A percentile compares a stretch with the other conserved stretches of the same genome.
Evolutionary conservation across 208 protist genomes (phyloP).

Genomic region (Leishmania martiniquensis): DNA sequence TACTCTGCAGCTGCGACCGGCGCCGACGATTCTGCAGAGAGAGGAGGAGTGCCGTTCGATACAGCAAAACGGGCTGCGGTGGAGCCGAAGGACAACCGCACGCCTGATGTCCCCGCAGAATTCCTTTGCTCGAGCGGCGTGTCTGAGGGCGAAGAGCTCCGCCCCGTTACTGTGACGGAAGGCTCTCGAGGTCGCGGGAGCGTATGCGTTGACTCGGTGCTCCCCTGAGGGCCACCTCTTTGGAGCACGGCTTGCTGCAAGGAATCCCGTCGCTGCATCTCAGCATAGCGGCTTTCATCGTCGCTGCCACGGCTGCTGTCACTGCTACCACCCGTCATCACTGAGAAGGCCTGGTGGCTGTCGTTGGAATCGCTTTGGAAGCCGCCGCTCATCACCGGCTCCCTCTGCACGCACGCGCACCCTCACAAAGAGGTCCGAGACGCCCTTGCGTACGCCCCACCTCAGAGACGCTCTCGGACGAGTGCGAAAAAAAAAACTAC

Average conservation of each 20-base stretch:
- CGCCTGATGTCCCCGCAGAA: not conserved
- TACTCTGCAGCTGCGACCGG: not conserved
- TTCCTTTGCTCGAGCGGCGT: not conserved
- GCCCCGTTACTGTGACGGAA: slow-evolving; percentile 12
- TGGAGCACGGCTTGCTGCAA: not conserved
- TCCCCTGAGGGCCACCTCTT: not conserved
- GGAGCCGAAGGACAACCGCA: not conserved
- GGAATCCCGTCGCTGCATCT: not conserved
- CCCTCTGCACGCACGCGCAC: not conserved
- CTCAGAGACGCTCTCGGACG: too few relatives aligned
- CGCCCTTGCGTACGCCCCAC: too few relatives aligned
- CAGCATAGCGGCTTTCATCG: not conserved
- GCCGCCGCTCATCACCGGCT: not conserved
- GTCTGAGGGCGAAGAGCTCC: slow-evolving; percentile 1
- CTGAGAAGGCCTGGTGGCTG: not conserved
- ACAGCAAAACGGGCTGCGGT: not conserved
- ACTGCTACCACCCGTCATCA: not conserved
- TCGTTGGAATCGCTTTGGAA: not conserved
- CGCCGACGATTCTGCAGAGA: not conserved
- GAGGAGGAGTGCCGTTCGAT: not conserved
- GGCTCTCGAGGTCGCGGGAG: slow-evolving; percentile 4
- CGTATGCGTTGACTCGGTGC: slow-evolving; percentile 10
- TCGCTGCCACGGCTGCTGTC: slow-evolving; percentile 2
- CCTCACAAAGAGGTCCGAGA: too few relatives aligned
- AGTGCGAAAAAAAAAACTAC: too few relatives aligned